Base-by-base conservation (phyloP, 805 yeast species). In the Metschnikowia arizonensis region DNA sequence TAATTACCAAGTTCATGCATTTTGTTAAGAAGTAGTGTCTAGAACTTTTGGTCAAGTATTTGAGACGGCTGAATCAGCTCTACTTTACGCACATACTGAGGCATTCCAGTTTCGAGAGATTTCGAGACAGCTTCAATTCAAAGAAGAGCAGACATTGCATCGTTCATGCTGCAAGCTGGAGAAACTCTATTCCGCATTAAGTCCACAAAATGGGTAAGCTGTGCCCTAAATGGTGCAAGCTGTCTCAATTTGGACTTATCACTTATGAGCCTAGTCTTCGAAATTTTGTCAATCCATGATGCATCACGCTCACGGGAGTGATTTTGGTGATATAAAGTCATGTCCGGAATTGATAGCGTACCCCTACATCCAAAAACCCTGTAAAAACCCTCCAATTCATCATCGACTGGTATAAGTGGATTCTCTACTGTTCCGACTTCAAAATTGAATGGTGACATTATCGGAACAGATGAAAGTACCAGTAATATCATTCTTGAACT, bases 401-500 rank as follows among this genome's bases (percentile, higher is more conserved):
- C 57, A 46, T 61, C 54, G 32, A 50, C 56, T 2, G 75, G 75
- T 30, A 70, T 54, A 19, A 65, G 65, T 3, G 75, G 74, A 47
- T 70, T 70, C 50, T 70, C 75, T 12, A 74, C 74, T 0, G 75
- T 69, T 1, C 73, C 72, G 4, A 61, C 57, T 53, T 69, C 75
- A 43, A 70, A 70, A 49, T 61, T 64, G 46, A 67, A 70, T 1
- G 75, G 75, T 6, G 23, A 69, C 69, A 43, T 68, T 69, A 45
- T 69, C 75, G 7, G 71, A 60, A 49, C 75, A 70, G 36, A 70
- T 51, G 48, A 70, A 70, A 2, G 74, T 68, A 2, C 74, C 75
- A 37, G 65, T 56, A 34, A 65, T 57, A 5, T 74, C 75, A 46
- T 54, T 62, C 23, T 60, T 59, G 53, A 70, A 70, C 9, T 62